Conservation (phyloP, 805 yeast genomes). For the Candida odintsovae region DNA sequence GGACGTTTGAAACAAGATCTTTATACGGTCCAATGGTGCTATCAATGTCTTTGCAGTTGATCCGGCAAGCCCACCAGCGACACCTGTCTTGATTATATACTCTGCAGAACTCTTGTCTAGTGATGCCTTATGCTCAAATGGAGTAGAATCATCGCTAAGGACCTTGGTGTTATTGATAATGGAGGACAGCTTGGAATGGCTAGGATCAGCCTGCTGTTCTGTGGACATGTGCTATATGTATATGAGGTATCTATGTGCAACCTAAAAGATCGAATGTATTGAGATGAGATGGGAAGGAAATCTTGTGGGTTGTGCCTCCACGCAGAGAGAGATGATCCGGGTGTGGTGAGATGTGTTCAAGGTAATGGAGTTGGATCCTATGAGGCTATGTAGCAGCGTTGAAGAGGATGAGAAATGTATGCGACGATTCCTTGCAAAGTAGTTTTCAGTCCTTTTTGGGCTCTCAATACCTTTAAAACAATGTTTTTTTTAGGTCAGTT, state of each 20-base stretch:
- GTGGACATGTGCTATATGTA: not conserved
- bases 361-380: not conserved
- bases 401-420: not conserved
- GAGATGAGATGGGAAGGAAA: not conserved
- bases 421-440: not conserved
- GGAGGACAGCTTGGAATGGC: constrained; percentile 2
- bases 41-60: constrained; percentile 92
- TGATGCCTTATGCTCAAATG: constrained; percentile 13
- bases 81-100: constrained; percentile 76
- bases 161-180: constrained; percentile 14
- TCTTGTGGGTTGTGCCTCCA: not conserved
- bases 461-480: not conserved
- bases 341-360: not conserved
- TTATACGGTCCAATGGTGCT: constrained; percentile 93
- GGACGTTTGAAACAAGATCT: constrained; percentile 90
- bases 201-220: not conserved
- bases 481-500: not conserved
- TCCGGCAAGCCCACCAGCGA: constrained; percentile 96
- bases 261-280: not conserved
- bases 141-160: constrained; percentile 16
- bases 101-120: constrained; percentile 68
- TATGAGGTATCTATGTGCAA: not conserved
- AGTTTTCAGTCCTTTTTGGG: not conserved
- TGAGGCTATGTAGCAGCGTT: not conserved
- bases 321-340: too few relatives aligned